Evolutionary conservation across 106 monocot species (phyloP), one percentile per base, ranked within the genome.

Genomic region (Allium cepa): DNA sequence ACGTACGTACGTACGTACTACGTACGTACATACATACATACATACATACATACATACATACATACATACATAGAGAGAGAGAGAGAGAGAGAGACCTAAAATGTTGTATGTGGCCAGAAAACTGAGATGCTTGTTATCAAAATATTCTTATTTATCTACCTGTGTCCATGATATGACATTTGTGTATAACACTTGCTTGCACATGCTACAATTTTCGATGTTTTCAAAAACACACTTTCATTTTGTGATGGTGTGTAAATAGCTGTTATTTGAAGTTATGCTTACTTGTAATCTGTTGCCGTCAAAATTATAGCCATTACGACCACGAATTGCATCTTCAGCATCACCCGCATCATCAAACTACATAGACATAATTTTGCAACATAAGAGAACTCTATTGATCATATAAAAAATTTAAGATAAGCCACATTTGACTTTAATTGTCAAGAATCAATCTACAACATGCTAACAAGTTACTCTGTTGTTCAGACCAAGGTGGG

Each of bases 281-380:
- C 77, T 2, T 79, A 92, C 92, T 7, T 85, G 71, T 28, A 93
- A 45, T 77, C 79, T 78, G 48, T 78, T 74, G 57, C 92, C 88
- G 81, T 83, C 85, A 81, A 93, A 93, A 68, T 88, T 67, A 70
- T 93, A 93, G 4, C 88, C 92, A 83, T 88, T 88, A 69, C 92
- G 80, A 11, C 88, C 92, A 72, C 66, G 79, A 62, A 88, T 81
- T 22, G 92, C 92, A 79, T 93, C 88, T 10, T 93, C 88, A 75
- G 92, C 92, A 77, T 93, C 88, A 69, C 69, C 80, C 52, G 82
- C 59, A 46, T 93, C 88, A 64, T 93, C 85, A 83, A 93, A 93
- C 92, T 93, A 61, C 55, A 62, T 2, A 70, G n/a, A 13, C 26
- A 46, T 17, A 47, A 45, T 8, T 59, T 13, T 13, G 58, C 8